Conservation (phyloP, 2,329 filamentous ascomycete genomes). For the Aspergillus amoenus region DNA sequence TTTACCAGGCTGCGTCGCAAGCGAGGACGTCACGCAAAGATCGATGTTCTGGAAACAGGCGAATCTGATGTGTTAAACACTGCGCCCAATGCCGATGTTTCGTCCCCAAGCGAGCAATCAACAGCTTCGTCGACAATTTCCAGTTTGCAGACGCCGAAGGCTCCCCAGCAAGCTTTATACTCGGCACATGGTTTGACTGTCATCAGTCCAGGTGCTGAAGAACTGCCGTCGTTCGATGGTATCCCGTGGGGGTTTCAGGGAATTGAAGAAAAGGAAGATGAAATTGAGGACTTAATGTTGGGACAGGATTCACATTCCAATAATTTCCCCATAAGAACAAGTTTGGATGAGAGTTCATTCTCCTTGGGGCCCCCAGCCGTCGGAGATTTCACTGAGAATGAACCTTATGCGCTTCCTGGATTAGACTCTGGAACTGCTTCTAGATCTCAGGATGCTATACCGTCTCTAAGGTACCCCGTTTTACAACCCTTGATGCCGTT, state of each 20-base stretch:
- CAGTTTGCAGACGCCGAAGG: constrained; percentile 22
- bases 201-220: constrained; percentile 26
- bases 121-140: constrained; percentile 21
- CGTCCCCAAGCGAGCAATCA: not conserved
- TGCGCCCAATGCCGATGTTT: not conserved
- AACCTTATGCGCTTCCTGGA: constrained; percentile 49
- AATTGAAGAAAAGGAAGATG: constrained; percentile 18
- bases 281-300: constrained; percentile 29
- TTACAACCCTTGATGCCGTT: constrained; percentile 79
- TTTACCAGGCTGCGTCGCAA: constrained; percentile 92
- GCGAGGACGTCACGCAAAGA: constrained; percentile 70
- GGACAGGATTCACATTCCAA: constrained; percentile 28
- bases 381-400: constrained; percentile 22
- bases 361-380: constrained; percentile 30
- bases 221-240: constrained; percentile 21
- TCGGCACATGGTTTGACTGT: not conserved
- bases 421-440: constrained; percentile 50
- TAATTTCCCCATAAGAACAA: constrained; percentile 24
- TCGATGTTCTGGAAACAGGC: not conserved
- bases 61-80: not conserved
- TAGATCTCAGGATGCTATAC: constrained; percentile 38
- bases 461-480: constrained; percentile 72
- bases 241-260: constrained; percentile 17
- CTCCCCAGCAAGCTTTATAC: not conserved
- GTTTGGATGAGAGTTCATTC: constrained; percentile 24